phyloP scores from a whole-genome alignment of 306 rosid genomes.

The Cicer arietinum region DNA sequence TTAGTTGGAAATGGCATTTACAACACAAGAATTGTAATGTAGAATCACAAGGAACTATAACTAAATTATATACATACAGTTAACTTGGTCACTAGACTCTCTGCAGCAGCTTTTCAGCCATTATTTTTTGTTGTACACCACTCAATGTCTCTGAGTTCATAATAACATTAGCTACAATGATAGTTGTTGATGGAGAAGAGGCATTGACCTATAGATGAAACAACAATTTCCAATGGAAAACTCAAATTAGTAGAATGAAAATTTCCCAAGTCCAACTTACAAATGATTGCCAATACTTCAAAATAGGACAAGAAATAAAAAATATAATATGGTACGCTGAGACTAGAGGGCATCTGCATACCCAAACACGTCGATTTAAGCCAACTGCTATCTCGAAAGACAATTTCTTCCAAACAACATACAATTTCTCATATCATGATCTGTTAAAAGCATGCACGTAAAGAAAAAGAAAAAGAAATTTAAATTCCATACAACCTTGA shows the following conservation, averaged over 20 bases:
- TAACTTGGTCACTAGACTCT: conserved; percentile 58
- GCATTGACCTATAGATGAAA: conserved; percentile 68
- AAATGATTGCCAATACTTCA: conserved; percentile 25
- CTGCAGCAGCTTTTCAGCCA: conserved; percentile 83
- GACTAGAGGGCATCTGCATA: conserved; percentile 41
- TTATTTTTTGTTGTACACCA: conserved; percentile 82
- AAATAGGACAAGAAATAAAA: conserved; percentile 2
- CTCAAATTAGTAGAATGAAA: conserved; percentile 34
- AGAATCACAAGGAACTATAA: conserved; percentile 15
- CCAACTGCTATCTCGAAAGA: conserved; percentile 85
- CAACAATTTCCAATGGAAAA: neutral
- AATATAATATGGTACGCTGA: conserved; percentile 1
- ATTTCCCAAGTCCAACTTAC: conserved; percentile 8
- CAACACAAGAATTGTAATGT: conserved; percentile 25
- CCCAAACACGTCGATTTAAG: conserved; percentile 95
- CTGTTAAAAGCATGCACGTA: conserved; percentile 27
- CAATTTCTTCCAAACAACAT: conserved; percentile 67
- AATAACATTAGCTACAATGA: conserved; percentile 72
- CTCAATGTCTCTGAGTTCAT: conserved; percentile 73
- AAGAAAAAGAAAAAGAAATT: neutral
- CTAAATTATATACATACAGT: conserved; percentile 29
- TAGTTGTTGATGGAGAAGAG: conserved; percentile 64
- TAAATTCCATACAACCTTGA: conserved; percentile 71
- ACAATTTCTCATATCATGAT: conserved; percentile 19
- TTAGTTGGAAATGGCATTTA: conserved; percentile 24